phyloP scores from a whole-genome alignment of 805 yeast species.

The Candida arabinofermentans region DNA sequence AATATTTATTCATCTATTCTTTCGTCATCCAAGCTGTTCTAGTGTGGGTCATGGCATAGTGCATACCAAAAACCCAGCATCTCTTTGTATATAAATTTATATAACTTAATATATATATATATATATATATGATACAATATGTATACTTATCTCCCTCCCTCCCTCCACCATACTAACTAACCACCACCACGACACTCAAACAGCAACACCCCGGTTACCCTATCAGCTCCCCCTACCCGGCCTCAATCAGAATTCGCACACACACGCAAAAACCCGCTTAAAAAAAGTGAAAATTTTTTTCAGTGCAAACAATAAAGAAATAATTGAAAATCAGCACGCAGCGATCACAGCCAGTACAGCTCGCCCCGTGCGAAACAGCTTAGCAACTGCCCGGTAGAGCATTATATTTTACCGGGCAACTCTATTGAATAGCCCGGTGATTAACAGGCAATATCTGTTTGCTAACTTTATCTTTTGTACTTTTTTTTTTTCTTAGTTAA shows the following conservation, averaged over 20 bases:
- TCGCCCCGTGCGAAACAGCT: no score
- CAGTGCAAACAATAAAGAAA: no score
- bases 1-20: conserved; percentile 80
- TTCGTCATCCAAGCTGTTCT: conserved; percentile 73
- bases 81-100: no score
- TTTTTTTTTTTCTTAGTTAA: no score
- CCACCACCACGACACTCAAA: not conserved
- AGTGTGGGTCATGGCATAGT: conserved; percentile 59
- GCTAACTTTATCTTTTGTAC: not conserved
- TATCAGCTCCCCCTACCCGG: not conserved
- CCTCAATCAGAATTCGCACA: not conserved
- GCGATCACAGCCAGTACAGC: no score
- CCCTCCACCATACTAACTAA: not conserved
- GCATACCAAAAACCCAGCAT: conserved; percentile 14
- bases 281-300: conserved; percentile 3
- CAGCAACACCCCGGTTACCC: not conserved
- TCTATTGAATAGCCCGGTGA: no score
- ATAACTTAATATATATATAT: not conserved
- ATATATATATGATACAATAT: not conserved
- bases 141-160: not conserved
- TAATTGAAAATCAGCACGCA: no score
- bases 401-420: no score
- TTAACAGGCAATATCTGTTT: no score
- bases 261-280: not conserved
- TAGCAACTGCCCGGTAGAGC: no score